Evolutionary conservation across 73 alveolate genomes (phyloP).

Genomic region (Diophrys sp.): DNA sequence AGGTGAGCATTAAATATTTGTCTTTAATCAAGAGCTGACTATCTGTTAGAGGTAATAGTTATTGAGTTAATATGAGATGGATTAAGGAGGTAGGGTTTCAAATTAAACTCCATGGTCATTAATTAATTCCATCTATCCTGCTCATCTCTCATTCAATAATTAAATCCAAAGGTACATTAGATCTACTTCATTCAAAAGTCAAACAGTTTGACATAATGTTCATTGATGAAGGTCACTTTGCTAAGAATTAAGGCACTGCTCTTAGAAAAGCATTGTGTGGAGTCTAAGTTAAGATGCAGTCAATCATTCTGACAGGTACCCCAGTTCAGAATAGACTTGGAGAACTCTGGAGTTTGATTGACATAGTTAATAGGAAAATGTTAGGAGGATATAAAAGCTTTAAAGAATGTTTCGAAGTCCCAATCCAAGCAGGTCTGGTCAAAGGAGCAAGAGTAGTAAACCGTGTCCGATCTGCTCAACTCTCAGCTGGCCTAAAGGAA

Average conservation of each 20-base stretch:
- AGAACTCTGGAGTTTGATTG: constrained; percentile 63
- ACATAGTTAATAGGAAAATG: constrained; percentile 43
- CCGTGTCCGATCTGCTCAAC: constrained; percentile 25
- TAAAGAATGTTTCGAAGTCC: constrained; percentile 40
- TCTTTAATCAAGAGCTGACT: too few relatives aligned
- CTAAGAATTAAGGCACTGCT: constrained; percentile 52
- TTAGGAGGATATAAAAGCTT: constrained; percentile 43
- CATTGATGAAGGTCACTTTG: constrained; percentile 75
- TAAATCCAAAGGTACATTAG: neutral
- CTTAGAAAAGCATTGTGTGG: constrained; percentile 29
- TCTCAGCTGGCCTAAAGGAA: constrained; percentile 21
- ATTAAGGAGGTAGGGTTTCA: neutral
- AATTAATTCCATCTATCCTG: too few relatives aligned
- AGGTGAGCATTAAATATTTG: too few relatives aligned
- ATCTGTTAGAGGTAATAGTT: too few relatives aligned
- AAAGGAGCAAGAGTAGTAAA: constrained; percentile 17
- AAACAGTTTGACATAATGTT: constrained; percentile 43
- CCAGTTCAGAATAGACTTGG: constrained; percentile 60
- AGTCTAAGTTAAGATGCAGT: constrained; percentile 23
- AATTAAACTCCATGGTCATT: neutral
- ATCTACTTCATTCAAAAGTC: neutral
- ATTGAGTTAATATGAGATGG: too few relatives aligned
- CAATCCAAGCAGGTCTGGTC: constrained; percentile 53
- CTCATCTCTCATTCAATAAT: neutral
- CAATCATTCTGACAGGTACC: constrained; percentile 61